A percentile compares a stretch with the other conserved stretches of the same genome.
phyloP scores from a whole-genome alignment of 1,139 yeast genomes.

The Taphrina wiesneri region DNA sequence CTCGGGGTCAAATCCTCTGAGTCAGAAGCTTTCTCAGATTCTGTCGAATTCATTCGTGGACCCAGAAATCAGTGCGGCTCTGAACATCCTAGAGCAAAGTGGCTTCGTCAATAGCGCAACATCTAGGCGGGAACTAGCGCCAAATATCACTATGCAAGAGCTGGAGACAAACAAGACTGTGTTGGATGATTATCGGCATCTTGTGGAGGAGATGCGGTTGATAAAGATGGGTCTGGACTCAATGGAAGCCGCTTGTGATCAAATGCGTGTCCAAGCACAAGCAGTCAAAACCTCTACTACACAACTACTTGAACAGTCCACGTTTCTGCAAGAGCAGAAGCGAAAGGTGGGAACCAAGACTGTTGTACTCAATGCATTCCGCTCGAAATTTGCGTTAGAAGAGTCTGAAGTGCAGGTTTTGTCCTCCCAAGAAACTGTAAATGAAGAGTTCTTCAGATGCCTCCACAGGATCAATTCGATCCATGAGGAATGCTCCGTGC shows the following conservation, averaged over 20 bases:
- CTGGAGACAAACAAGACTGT: slow-evolving; percentile 61
- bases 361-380: slow-evolving; percentile 12
- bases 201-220: slow-evolving; percentile 11
- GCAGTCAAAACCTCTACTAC: slow-evolving; percentile 42
- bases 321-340: slow-evolving; percentile 46
- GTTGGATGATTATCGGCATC: slow-evolving; percentile 59
- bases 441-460: slow-evolving; percentile 64
- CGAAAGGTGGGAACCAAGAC: slow-evolving; percentile 9
- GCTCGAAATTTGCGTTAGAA: slow-evolving; percentile 60
- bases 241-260: neutral
- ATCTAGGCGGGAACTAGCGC: slow-evolving; percentile 59
- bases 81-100: slow-evolving; percentile 45
- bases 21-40: slow-evolving; percentile 40
- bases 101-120: slow-evolving; percentile 44
- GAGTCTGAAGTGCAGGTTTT: slow-evolving; percentile 61
- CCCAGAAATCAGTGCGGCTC: slow-evolving; percentile 45
- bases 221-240: neutral
- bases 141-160: slow-evolving; percentile 70
- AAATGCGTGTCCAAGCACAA: slow-evolving; percentile 38
- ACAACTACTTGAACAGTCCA: slow-evolving; percentile 49
- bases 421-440: slow-evolving; percentile 43
- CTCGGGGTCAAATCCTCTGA: slow-evolving; percentile 18
- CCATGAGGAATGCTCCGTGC: slow-evolving; percentile 65
- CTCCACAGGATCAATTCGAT: slow-evolving; percentile 64
- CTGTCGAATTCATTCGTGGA: slow-evolving; percentile 48